Conservation (phyloP, 768 basidiomycete species). For the Suillus brevipes region DNA sequence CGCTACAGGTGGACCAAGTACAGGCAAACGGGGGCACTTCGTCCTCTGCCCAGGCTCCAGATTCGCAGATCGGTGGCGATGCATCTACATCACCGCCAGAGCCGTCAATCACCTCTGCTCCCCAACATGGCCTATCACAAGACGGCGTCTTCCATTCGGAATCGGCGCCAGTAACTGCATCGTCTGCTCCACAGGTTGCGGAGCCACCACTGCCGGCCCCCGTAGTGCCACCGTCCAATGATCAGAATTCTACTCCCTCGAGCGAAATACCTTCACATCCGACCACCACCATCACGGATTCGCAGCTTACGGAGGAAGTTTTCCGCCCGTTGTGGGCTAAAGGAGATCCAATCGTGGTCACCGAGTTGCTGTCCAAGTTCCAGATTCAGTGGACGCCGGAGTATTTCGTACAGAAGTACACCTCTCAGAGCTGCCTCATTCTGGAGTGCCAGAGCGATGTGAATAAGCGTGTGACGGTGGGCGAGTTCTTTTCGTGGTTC, state of each 20-base stretch:
- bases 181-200: background rate
- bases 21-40: slow-evolving; percentile 1
- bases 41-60: background rate
- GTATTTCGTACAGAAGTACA: slow-evolving; percentile 73
- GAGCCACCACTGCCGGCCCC: background rate
- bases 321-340: slow-evolving; percentile 72
- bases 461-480: slow-evolving; percentile 63
- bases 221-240: slow-evolving; percentile 11
- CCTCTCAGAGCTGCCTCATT: slow-evolving; percentile 63
- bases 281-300: slow-evolving; percentile 47
- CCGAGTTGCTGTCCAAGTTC: slow-evolving; percentile 61
- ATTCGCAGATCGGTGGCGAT: background rate
- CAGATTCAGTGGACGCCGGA: slow-evolving; percentile 78
- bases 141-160: background rate
- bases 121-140: background rate
- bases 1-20: slow-evolving; percentile 22
- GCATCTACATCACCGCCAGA: background rate
- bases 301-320: slow-evolving; percentile 52
- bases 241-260: slow-evolving; percentile 13
- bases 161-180: background rate
- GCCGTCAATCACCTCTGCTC: background rate
- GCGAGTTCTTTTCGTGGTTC: slow-evolving; percentile 79
- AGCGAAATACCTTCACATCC: slow-evolving; percentile 45
- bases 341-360: slow-evolving; percentile 81
- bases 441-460: slow-evolving; percentile 80